Evolutionary conservation across 352 stramenopile genomes (phyloP), one percentile per base, ranked within the genome.

Genomic region (Blastocystis sp.): DNA sequence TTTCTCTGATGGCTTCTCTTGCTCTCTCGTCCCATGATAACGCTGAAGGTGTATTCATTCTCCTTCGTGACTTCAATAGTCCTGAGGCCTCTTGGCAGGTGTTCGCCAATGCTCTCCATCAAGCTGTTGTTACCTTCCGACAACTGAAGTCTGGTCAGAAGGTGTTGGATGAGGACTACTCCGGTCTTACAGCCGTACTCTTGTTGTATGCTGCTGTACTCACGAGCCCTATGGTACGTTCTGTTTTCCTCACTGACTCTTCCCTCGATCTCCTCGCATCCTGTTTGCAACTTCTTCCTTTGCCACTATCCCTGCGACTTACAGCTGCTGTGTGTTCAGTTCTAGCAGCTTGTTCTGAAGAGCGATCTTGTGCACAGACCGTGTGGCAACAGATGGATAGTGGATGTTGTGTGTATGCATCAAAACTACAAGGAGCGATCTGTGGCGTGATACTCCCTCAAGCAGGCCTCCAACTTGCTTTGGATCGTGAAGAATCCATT

Each of bases 311-410:
- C 0, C 24, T 83, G 3, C 14, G 16, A 14, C 32, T 83, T 0
- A 29, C 39, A 14, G 71, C 51, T 43, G 71, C 52, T 32, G 42
- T 83, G 42, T 83, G 71, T 49, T 21, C 43, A 11, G 49, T 83
- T 29, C 71, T 83, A 6, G 51, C 71, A 9, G 21, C 21, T 24
- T 83, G 71, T n/a, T 32, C 46, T 7, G 46, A 37, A 24, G 71
- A 83, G 19, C 14, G 16, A 0, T 19, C 49, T 11, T 32, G n/a
- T 16, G 51, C 51, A 11, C 71, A 54, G 14, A 54, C 51, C 6
- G 24, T 83, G 42, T 83, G 71, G 71, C 29, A 35, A 54, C 71
- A 66, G 19, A 52, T 83, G 46, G 71, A 83, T n/a, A 19, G 14
- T 21, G 35, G 35, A 32, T 83, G 71, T 56, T 42, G n/a, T 12